A percentile compares a stretch with the other conserved stretches of the same genome.
Evolutionary conservation across 345 rosid species (phyloP).

Genomic region (Populus alba): DNA sequence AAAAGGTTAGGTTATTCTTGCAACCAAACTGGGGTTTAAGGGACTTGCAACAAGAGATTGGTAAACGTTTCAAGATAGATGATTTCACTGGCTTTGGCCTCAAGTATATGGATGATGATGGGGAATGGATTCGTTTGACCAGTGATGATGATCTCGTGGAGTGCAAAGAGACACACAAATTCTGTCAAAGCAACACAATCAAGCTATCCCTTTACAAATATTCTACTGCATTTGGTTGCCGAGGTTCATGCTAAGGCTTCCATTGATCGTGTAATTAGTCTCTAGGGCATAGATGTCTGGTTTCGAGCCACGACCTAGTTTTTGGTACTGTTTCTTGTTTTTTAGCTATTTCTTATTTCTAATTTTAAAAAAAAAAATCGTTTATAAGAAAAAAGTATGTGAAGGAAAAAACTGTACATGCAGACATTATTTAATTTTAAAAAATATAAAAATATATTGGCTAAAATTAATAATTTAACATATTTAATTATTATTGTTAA

Average conservation of each 20-base stretch:
- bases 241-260: neutral
- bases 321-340: too few relatives aligned
- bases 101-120: conserved; percentile 35
- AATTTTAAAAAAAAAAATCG: too few relatives aligned
- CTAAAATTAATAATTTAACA: too few relatives aligned
- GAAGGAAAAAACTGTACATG: too few relatives aligned
- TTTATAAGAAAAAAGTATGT: accelerated
- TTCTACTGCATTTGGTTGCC: neutral
- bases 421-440: too few relatives aligned
- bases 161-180: conserved; percentile 63
- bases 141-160: conserved; percentile 59
- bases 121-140: conserved; percentile 34
- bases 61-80: conserved; percentile 17
- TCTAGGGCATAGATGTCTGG: too few relatives aligned
- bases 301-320: too few relatives aligned
- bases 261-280: neutral
- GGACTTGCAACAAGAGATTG: conserved; percentile 24
- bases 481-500: too few relatives aligned
- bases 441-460: too few relatives aligned
- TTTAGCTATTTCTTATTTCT: too few relatives aligned
- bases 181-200: conserved; percentile 48
- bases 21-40: conserved; percentile 26
- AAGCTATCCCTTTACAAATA: conserved; percentile 51
- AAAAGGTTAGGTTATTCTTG: conserved; percentile 34
- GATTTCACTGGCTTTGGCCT: conserved; percentile 13